Percentiles rank a stretch among this genome's conserved stretches.
phyloP scores from a whole-genome alignment of 2,329 filamentous ascomycete genomes.

The Fusarium pseudograminearum region DNA sequence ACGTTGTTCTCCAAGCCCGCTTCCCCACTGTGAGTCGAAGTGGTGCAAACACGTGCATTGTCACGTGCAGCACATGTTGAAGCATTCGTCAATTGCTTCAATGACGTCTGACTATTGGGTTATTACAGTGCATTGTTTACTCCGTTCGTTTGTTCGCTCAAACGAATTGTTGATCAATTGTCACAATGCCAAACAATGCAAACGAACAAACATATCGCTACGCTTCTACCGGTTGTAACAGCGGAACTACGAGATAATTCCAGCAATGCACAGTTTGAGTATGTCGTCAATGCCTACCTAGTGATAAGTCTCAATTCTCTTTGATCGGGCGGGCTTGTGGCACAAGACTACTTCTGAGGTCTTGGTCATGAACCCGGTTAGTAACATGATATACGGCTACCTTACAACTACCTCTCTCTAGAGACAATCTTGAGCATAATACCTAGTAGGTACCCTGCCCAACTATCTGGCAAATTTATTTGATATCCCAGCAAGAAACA shows the following conservation, averaged over 20 bases:
- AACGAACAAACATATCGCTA: background rate
- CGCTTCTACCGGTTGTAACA: background rate
- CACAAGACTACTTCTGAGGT: background rate
- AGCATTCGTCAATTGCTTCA: background rate
- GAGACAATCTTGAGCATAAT: too few species aligned
- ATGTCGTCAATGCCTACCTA: background rate
- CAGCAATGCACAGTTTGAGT: background rate
- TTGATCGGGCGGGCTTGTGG: background rate
- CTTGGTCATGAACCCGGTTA: background rate
- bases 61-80: constrained; percentile 7
- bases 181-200: background rate
- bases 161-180: too few species aligned
- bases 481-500: background rate
- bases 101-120: background rate
- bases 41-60: constrained; percentile 14
- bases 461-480: background rate
- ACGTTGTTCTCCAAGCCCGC: constrained; percentile 43
- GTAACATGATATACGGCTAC: background rate
- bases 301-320: background rate
- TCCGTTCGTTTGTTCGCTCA: background rate
- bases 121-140: background rate
- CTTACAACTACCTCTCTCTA: background rate
- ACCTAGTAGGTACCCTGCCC: too few species aligned
- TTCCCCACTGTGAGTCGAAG: constrained; percentile 42
- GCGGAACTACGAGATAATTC: background rate